Conservation (phyloP, 2,329 filamentous ascomycete genomes). For the Paraphoma sp. region DNA sequence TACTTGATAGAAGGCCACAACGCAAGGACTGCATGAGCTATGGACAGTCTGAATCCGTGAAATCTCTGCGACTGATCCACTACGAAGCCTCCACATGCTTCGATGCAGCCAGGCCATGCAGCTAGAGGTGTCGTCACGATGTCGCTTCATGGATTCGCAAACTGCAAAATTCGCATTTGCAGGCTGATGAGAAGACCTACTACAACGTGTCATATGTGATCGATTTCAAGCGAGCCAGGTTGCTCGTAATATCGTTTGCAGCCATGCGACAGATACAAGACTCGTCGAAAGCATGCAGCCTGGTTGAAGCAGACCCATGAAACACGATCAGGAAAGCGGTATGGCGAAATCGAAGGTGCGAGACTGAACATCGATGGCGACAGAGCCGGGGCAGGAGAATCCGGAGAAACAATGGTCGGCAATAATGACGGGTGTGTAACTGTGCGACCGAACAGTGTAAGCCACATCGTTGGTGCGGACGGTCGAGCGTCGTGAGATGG, state of each 20-base stretch:
- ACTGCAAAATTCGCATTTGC: no score
- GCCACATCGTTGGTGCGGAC: conserved; percentile 26
- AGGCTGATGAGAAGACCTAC: background rate
- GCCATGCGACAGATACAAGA: background rate
- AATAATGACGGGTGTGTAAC: conserved; percentile 13
- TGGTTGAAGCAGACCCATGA: background rate
- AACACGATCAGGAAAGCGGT: conserved; percentile 2
- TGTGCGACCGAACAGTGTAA: conserved; percentile 20
- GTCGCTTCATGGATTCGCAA: background rate
- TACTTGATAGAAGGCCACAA: conserved; percentile 32
- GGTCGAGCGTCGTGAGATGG: conserved; percentile 6
- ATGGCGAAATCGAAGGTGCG: conserved; percentile 13
- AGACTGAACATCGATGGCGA: conserved; percentile 17
- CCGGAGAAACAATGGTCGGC: conserved; percentile 15
- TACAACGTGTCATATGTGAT: background rate
- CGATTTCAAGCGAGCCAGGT: background rate
- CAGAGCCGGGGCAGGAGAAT: conserved; percentile 13
- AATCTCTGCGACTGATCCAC: conserved; percentile 26
- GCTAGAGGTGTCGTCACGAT: background rate
- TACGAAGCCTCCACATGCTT: conserved; percentile 3
- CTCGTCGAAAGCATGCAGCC: background rate
- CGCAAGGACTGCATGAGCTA: conserved; percentile 23
- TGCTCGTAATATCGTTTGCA: background rate
- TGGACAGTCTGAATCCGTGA: conserved; percentile 25
- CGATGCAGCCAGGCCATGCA: background rate